Evolutionary conservation across 495 filamentous ascomycete genomes (phyloP).

Genomic region (Penicillium maclennaniae): DNA sequence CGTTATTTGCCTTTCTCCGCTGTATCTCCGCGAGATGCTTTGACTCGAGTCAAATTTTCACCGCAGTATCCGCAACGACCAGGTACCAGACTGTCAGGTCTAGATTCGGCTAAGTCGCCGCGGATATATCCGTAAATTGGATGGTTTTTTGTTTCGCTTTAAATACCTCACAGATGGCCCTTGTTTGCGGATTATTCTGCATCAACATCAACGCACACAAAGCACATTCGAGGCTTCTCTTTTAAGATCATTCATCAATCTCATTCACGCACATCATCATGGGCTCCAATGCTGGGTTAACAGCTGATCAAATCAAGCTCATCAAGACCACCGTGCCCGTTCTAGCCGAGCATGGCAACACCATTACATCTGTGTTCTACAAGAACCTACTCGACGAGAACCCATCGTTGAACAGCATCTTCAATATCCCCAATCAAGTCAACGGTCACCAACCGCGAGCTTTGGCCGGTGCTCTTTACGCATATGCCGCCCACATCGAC

Average conservation of each 20-base stretch:
- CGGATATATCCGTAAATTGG: neutral
- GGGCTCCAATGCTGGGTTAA: constrained; percentile 15
- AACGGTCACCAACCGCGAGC: constrained; percentile 63
- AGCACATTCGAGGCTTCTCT: neutral
- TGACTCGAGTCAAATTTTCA: constrained; percentile 4
- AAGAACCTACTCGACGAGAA: constrained; percentile 58
- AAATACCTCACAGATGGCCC: neutral
- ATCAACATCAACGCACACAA: neutral
- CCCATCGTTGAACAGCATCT: constrained; percentile 60
- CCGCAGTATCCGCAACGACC: neutral
- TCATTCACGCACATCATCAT: constrained; percentile 4
- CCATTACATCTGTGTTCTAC: constrained; percentile 68
- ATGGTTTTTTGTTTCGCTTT: neutral
- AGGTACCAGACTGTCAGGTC: constrained; percentile 1
- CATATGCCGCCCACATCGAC: constrained; percentile 70
- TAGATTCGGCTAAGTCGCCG: neutral
- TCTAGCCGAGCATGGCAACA: constrained; percentile 59
- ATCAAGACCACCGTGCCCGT: constrained; percentile 49
- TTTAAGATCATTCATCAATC: neutral
- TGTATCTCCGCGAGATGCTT: constrained; percentile 22
- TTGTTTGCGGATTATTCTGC: neutral
- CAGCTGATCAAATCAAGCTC: constrained; percentile 32
- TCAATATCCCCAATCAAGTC: constrained; percentile 62
- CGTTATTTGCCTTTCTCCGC: neutral
- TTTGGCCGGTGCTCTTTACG: constrained; percentile 62